phyloP scores from a whole-genome alignment of 2,329 filamentous ascomycete species.

The Shiraia sp. region DNA sequence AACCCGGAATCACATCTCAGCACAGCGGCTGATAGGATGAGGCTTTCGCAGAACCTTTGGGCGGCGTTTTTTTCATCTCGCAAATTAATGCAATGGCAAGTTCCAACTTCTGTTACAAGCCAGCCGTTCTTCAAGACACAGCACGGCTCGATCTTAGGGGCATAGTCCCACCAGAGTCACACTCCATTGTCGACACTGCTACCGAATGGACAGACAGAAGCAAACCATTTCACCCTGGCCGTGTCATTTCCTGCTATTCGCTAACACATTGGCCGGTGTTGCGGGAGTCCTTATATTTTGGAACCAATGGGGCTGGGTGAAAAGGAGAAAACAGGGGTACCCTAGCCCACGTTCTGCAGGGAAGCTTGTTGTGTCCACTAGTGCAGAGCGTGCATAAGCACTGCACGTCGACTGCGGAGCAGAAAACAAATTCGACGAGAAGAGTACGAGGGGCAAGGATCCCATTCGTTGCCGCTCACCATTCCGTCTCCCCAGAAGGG shows the following conservation, averaged over 20 bases:
- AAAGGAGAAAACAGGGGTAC: slow-evolving; percentile 12
- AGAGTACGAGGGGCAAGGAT: slow-evolving; percentile 26
- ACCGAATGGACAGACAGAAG: slow-evolving; percentile 1
- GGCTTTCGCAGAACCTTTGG: slow-evolving; percentile 4
- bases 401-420: slow-evolving; percentile 18
- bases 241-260: slow-evolving; percentile 31
- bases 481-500: slow-evolving; percentile 34
- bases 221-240: slow-evolving; percentile 19
- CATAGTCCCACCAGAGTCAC: slow-evolving; percentile 25
- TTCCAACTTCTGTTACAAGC: slow-evolving; percentile 3
- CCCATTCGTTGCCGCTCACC: slow-evolving; percentile 29
- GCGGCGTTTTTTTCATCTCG: slow-evolving; percentile 14
- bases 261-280: slow-evolving; percentile 23
- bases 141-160: slow-evolving; percentile 1
- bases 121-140: slow-evolving; percentile 5
- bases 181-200: slow-evolving; percentile 16
- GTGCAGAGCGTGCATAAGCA: slow-evolving; percentile 37
- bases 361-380: slow-evolving; percentile 33
- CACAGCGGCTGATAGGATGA: slow-evolving; percentile 17
- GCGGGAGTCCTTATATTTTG: slow-evolving; percentile 23
- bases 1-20: slow-evolving; percentile 27
- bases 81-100: slow-evolving; percentile 13
- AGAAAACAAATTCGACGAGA: slow-evolving; percentile 37
- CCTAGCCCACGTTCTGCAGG: slow-evolving; percentile 32
- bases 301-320: slow-evolving; percentile 23